Conservation (phyloP, 352 stramenopile species). For the Phytophthora pluvialis region DNA sequence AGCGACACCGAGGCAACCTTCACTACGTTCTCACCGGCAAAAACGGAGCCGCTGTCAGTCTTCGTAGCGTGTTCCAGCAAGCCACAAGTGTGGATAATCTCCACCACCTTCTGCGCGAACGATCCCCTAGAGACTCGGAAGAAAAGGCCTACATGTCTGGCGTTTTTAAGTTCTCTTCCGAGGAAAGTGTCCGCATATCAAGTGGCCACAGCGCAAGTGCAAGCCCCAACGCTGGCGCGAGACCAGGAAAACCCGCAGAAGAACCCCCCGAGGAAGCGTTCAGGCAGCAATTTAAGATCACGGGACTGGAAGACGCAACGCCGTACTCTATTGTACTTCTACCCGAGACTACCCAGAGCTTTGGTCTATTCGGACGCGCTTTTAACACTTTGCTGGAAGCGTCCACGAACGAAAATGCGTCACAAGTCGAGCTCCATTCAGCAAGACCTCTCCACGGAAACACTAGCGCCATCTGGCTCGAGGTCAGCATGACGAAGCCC, state of each 20-base stretch:
- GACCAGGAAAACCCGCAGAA: not conserved
- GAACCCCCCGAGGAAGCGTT: constrained; percentile 16
- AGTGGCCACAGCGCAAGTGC: not conserved
- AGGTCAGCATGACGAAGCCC: constrained; percentile 63
- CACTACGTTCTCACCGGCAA: constrained; percentile 52
- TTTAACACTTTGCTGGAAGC: constrained; percentile 56
- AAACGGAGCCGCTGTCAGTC: not conserved
- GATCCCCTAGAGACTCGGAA: constrained; percentile 11
- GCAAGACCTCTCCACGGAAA: constrained; percentile 45
- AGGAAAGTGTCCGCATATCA: constrained; percentile 8
- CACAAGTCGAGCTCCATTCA: constrained; percentile 44
- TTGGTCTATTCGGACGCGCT: constrained; percentile 61
- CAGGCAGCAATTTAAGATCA: constrained; percentile 43
- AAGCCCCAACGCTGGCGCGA: not conserved
- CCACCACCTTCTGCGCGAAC: constrained; percentile 29
- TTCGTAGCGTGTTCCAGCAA: constrained; percentile 43
- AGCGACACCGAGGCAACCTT: constrained; percentile 46
- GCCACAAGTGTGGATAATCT: constrained; percentile 43
- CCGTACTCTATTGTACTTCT: constrained; percentile 65
- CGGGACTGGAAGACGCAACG: constrained; percentile 50
- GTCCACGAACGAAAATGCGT: constrained; percentile 72
- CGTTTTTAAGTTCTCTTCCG: constrained; percentile 27
- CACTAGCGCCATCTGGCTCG: constrained; percentile 45
- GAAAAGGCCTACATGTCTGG: constrained; percentile 18
- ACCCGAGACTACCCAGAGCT: constrained; percentile 66